Conservation (phyloP, 371 early-diverging fungal species). For the Mortierella sp. region DNA sequence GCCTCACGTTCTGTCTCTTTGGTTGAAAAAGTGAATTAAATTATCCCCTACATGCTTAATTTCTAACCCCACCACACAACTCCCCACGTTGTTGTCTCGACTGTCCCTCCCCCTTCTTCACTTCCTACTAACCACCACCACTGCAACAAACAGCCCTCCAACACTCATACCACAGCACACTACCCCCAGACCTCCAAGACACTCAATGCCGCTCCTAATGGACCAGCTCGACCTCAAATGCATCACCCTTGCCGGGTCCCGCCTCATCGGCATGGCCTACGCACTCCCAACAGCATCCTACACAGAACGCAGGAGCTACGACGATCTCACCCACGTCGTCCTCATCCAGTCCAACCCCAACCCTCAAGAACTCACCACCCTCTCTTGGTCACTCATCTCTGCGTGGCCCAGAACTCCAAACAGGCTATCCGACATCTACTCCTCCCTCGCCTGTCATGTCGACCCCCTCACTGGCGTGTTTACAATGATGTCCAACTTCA, state of each 20-base stretch:
- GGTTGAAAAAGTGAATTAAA: no score
- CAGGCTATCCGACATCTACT: neutral
- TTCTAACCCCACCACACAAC: neutral
- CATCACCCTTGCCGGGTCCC: conserved; percentile 13
- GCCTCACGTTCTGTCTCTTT: no score
- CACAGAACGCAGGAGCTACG: accelerated
- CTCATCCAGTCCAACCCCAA: conserved; percentile 1
- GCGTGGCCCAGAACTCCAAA: neutral
- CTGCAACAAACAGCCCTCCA: no score
- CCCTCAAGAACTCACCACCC: neutral
- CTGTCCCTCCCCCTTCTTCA: neutral
- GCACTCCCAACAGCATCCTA: neutral
- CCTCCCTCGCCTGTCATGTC: neutral
- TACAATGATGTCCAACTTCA: conserved; percentile 2
- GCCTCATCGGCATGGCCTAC: conserved; percentile 5
- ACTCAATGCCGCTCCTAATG: neutral
- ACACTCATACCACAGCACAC: neutral
- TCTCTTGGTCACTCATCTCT: neutral
- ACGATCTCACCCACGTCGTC: neutral
- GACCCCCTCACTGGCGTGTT: neutral
- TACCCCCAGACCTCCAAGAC: neutral
- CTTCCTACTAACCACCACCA: no score
- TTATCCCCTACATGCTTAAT: no score
- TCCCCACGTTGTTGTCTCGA: neutral
- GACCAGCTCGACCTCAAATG: neutral